Evolutionary conservation across 768 basidiomycete genomes (phyloP).

Genomic region (Suillus alpinus): DNA sequence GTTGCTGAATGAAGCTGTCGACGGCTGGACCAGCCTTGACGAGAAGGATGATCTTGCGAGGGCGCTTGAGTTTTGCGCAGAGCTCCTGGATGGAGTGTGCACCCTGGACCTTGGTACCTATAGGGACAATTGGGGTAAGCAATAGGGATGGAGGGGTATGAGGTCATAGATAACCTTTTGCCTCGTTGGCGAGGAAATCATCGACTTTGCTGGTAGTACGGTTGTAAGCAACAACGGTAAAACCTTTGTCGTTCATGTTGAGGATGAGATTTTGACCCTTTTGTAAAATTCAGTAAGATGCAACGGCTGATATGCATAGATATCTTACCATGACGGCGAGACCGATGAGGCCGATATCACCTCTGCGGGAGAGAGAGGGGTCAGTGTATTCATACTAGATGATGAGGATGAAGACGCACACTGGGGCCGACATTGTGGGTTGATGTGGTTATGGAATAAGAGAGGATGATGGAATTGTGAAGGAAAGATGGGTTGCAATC

Average conservation of each 20-base stretch:
- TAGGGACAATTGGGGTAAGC: constrained; percentile 18
- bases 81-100: constrained; percentile 94
- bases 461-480: constrained; percentile 32
- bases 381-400: constrained; percentile 11
- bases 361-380: constrained; percentile 44
- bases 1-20: constrained; percentile 90
- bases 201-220: constrained; percentile 97
- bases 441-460: constrained; percentile 32
- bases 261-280: constrained; percentile 96
- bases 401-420: constrained; percentile 41
- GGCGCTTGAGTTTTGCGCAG: constrained; percentile 85
- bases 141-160: constrained; percentile 18
- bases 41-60: constrained; percentile 96
- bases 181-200: constrained; percentile 92
- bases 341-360: constrained; percentile 98
- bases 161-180: constrained; percentile 72
- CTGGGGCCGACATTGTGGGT: constrained; percentile 42
- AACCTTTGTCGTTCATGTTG: constrained; percentile 99
- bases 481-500: constrained; percentile 25
- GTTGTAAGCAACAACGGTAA: constrained; percentile 96
- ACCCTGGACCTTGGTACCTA: constrained; percentile 94
- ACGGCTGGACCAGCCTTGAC: constrained; percentile 98
- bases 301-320: constrained; percentile 11
- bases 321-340: constrained; percentile 91
- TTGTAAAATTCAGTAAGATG: constrained; percentile 8